A percentile compares a stretch with the other conserved stretches of the same genome.
phyloP scores from a whole-genome alignment of 2,329 filamentous ascomycete species.

The Aspergillus piperis region DNA sequence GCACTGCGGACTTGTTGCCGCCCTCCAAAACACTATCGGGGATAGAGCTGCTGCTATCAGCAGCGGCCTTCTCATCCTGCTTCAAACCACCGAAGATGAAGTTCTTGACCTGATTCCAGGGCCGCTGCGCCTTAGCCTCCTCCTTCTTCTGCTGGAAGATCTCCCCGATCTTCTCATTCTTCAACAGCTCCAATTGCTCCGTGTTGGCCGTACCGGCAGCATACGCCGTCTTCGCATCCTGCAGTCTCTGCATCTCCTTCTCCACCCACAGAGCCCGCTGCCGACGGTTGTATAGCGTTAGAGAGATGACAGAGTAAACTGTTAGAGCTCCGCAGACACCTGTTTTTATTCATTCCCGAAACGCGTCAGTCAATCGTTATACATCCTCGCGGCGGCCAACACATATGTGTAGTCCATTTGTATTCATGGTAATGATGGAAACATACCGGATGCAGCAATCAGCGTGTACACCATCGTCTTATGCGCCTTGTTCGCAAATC shows the following conservation, averaged over 20 bases:
- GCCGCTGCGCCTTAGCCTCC: constrained; percentile 41
- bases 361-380: constrained; percentile 3
- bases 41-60: constrained; percentile 4
- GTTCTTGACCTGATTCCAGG: constrained; percentile 41
- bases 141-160: constrained; percentile 43
- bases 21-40: constrained; percentile 11
- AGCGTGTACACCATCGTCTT: constrained; percentile 60
- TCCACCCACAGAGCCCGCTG: constrained; percentile 65
- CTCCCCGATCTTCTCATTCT: constrained; percentile 48
- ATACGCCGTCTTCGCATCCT: constrained; percentile 46
- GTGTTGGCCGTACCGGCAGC: constrained; percentile 41
- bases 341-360: constrained; percentile 23
- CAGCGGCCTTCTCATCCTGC: constrained; percentile 30
- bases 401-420: not conserved
- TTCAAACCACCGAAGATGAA: constrained; percentile 44
- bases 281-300: constrained; percentile 67
- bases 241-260: constrained; percentile 44
- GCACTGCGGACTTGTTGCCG: constrained; percentile 28
- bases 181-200: constrained; percentile 47
- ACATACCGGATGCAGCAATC: constrained; percentile 62
- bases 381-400: not conserved
- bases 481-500: constrained; percentile 63
- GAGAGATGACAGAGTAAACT: constrained; percentile 65
- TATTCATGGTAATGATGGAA: not conserved
- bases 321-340: constrained; percentile 63